phyloP scores from a whole-genome alignment of 2,329 filamentous ascomycete species.

The Knufia petricola region DNA sequence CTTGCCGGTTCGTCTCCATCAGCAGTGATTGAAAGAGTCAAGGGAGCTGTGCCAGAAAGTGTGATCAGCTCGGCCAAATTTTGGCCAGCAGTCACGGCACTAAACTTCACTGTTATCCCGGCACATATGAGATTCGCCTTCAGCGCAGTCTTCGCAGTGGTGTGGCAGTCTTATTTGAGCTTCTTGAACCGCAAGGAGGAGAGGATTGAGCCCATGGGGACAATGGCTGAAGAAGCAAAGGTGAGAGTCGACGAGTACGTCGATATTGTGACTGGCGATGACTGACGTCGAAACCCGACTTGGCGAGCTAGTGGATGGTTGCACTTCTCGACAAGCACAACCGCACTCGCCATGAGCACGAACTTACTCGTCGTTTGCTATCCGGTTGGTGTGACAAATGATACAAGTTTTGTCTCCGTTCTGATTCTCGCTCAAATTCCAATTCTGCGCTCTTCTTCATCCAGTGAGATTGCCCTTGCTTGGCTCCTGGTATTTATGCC shows the following conservation, averaged over 20 bases:
- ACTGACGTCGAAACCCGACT: no score
- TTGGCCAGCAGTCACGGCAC: conserved; percentile 82
- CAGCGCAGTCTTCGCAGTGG: conserved; percentile 66
- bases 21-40: conserved; percentile 61
- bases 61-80: conserved; percentile 73
- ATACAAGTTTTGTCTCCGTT: no score
- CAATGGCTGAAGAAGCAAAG: conserved; percentile 5
- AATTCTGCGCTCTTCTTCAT: no score
- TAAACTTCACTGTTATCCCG: conserved; percentile 73
- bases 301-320: no score
- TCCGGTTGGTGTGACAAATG: no score
- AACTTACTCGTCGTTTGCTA: no score
- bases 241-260: conserved; percentile 4
- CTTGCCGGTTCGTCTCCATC: conserved; percentile 56
- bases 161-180: conserved; percentile 87
- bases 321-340: no score
- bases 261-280: neutral
- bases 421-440: no score
- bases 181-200: conserved; percentile 27
- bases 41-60: conserved; percentile 64
- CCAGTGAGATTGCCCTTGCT: conserved; percentile 16
- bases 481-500: conserved; percentile 15
- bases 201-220: conserved; percentile 6
- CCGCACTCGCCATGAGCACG: no score
- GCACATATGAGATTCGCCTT: conserved; percentile 74